These are phyloP conservation scores for Paragyromitra xinjiangensis DNA, from an alignment of 495 filamentous ascomycete genomes.

Conservation along the genomic window DNA sequence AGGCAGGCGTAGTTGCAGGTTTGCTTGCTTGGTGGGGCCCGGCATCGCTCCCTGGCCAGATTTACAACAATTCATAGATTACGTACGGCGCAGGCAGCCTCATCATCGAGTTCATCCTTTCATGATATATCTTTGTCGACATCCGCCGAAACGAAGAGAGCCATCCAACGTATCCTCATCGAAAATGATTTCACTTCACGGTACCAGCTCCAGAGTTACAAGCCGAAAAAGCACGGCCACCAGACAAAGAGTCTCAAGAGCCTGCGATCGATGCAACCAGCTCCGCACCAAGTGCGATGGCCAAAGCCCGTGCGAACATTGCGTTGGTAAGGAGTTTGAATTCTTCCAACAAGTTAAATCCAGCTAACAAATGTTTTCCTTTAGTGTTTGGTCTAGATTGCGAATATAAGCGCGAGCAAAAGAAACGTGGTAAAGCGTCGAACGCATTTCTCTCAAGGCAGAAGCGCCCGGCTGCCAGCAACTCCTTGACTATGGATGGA, in stretches of 20 bases:
- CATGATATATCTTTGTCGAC: conserved; percentile 47
- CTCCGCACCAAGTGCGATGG: conserved; percentile 93
- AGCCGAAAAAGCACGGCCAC: conserved; percentile 51
- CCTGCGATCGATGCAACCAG: conserved; percentile 90
- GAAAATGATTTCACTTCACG: conserved; percentile 49
- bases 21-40: conserved; percentile 38
- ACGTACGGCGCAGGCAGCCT: conserved; percentile 36
- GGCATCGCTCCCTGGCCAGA: conserved; percentile 43
- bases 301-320: conserved; percentile 89
- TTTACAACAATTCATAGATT: conserved; percentile 44
- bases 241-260: conserved; percentile 51
- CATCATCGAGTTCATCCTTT: conserved; percentile 23
- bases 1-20: conserved; percentile 23
- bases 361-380: conserved; percentile 14
- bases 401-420: conserved; percentile 88
- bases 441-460: conserved; percentile 49
- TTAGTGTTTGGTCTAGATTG: conserved; percentile 86
- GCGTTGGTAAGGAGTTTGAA: conserved; percentile 70
- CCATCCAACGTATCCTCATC: conserved; percentile 47
- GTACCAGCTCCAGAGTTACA: conserved; percentile 47
- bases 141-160: conserved; percentile 38
- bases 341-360: not conserved
- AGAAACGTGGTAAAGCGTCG: conserved; percentile 93
- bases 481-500: conserved; percentile 37
- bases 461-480: conserved; percentile 45